Conservation (phyloP, 345 rosid species). For the Xanthoceras sorbifolium region DNA sequence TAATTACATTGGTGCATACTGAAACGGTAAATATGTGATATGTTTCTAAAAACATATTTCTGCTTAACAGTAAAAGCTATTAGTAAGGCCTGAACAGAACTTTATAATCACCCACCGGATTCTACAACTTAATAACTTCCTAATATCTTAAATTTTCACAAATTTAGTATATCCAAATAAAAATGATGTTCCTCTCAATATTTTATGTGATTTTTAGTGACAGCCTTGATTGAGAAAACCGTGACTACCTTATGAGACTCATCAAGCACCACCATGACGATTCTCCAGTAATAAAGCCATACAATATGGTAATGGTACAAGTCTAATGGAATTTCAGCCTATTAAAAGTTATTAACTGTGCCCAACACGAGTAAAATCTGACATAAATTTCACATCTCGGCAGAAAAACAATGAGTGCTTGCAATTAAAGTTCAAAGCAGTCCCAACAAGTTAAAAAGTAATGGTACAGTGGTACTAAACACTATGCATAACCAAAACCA, state of each 20-base stretch:
- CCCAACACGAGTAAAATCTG: slow-evolving; percentile 6
- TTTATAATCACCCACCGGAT: slow-evolving; percentile 1
- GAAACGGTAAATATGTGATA: no score
- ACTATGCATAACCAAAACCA: slow-evolving; percentile 11
- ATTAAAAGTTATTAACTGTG: not conserved
- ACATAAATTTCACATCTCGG: slow-evolving; percentile 19
- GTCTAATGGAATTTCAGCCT: not conserved
- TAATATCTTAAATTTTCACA: not conserved
- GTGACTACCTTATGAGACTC: slow-evolving; percentile 8
- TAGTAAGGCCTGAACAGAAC: not conserved
- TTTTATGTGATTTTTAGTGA: slow-evolving; percentile 22
- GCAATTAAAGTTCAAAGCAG: slow-evolving; percentile 10
- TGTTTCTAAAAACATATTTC: not conserved
- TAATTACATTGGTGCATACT: not conserved
- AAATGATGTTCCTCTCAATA: slow-evolving; percentile 5
- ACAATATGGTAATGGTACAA: slow-evolving; percentile 14
- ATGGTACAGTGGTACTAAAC: not conserved
- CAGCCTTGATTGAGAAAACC: not conserved
- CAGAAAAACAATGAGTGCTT: slow-evolving; percentile 10
- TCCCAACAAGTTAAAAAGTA: slow-evolving; percentile 10
- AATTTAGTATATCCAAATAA: not conserved
- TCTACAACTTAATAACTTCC: not conserved
- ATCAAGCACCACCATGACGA: slow-evolving; percentile 9
- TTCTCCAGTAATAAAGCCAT: slow-evolving; percentile 14
- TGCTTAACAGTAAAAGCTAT: not conserved